These are phyloP conservation scores for Penicillium brevicompactum DNA, from an alignment of 2,329 filamentous ascomycete genomes.

Conservation along the genomic window DNA sequence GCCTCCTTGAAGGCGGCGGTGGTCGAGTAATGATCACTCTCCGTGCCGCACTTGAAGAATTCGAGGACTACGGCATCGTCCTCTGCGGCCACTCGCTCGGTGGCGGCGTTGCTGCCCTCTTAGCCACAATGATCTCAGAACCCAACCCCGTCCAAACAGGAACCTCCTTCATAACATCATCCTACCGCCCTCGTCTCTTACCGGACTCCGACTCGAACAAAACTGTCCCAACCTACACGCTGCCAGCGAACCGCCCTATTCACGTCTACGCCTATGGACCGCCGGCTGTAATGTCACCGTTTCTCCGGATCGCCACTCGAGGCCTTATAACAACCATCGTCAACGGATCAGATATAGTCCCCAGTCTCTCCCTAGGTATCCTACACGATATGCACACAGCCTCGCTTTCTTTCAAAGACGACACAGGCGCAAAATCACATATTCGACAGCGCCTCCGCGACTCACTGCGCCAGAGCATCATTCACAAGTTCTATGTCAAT, in stretches of 20 bases:
- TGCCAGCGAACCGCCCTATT: conserved; percentile 70
- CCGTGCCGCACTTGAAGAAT: conserved; percentile 65
- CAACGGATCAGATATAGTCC: conserved; percentile 73
- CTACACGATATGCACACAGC: conserved; percentile 75
- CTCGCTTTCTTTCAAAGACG: conserved; percentile 71
- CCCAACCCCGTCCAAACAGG: conserved; percentile 53
- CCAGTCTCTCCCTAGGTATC: conserved; percentile 71
- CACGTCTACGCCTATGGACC: conserved; percentile 81
- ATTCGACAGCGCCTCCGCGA: conserved; percentile 68
- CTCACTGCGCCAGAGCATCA: conserved; percentile 63
- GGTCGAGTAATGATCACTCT: conserved; percentile 68
- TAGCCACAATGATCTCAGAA: conserved; percentile 71
- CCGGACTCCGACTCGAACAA: conserved; percentile 26
- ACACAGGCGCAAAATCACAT: conserved; percentile 66
- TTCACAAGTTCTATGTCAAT: conserved; percentile 62
- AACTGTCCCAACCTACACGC: conserved; percentile 42
- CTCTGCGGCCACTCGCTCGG: conserved; percentile 71
- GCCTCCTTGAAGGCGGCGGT: conserved; percentile 68
- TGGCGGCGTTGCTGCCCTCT: conserved; percentile 68
- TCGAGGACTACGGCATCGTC: conserved; percentile 69
- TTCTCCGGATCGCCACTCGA: conserved; percentile 68
- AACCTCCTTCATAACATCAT: conserved; percentile 65
- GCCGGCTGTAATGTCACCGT: conserved; percentile 70
- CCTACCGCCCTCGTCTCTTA: conserved; percentile 43
- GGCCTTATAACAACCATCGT: conserved; percentile 75